These are phyloP conservation scores for Lentinula guzmanii DNA, from an alignment of 768 basidiomycete genomes.

Conservation along the genomic window DNA sequence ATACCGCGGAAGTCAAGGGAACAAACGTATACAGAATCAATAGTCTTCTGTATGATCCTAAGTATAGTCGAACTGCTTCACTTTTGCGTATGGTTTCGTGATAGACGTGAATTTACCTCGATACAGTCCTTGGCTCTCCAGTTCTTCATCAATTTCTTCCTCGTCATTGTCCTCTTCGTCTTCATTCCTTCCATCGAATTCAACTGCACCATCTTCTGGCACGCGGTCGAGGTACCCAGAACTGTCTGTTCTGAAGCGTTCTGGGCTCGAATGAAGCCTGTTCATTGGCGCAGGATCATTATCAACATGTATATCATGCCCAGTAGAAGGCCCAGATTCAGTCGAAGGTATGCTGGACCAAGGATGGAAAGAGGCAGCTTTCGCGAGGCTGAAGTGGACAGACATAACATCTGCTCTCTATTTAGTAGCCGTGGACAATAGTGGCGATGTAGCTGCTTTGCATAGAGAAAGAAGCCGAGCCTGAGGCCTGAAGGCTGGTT, in stretches of 20 bases:
- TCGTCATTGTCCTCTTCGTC: slow-evolving; percentile 31
- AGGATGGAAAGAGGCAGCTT: slow-evolving; percentile 1
- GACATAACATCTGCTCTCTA: not conserved
- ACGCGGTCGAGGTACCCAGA: slow-evolving; percentile 23
- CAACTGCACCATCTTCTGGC: slow-evolving; percentile 28
- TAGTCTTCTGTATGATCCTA: slow-evolving; percentile 60
- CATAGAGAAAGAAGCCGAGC: not conserved
- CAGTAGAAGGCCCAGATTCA: not conserved
- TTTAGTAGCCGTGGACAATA: not conserved
- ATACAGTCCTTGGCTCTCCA: slow-evolving; percentile 24
- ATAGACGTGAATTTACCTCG: slow-evolving; percentile 26
- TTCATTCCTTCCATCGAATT: slow-evolving; percentile 13
- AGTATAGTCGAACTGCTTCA: not conserved
- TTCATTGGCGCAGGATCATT: not conserved
- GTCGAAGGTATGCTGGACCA: not conserved
- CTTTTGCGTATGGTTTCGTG: not conserved
- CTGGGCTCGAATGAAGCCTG: slow-evolving; percentile 20
- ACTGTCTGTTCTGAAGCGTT: slow-evolving; percentile 22
- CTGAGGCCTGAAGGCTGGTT: no score
- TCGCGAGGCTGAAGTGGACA: not conserved
- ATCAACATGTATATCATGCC: not conserved
- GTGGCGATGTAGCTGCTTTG: not conserved
- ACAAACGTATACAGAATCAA: slow-evolving; percentile 53
- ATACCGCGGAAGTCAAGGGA: slow-evolving; percentile 46
- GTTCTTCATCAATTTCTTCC: slow-evolving; percentile 32